Conservation (phyloP, 805 yeast species). For the Kodamaea sagamina region DNA sequence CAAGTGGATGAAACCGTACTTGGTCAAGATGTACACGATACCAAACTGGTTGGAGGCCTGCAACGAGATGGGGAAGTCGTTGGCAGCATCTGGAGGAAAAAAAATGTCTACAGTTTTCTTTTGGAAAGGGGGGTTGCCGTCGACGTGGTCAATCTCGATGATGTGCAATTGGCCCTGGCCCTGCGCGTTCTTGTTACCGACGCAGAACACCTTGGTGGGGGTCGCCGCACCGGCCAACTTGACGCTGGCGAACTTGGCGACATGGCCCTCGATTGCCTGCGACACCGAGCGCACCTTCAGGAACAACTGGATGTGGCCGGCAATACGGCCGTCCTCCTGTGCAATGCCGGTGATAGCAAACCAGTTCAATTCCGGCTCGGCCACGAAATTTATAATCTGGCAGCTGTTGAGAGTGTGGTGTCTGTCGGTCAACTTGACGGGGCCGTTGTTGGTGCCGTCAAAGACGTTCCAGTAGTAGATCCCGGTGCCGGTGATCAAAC, state of each 20-base stretch:
- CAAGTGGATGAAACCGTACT: conserved; percentile 93
- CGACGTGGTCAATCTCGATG: conserved; percentile 94
- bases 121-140: conserved; percentile 76
- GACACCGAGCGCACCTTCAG: conserved; percentile 88
- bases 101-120: conserved; percentile 91
- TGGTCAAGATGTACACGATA: conserved; percentile 84
- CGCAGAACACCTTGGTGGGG: conserved; percentile 86
- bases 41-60: conserved; percentile 87
- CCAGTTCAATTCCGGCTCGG: conserved; percentile 84
- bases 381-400: conserved; percentile 88
- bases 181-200: conserved; percentile 84
- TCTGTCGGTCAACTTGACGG: conserved; percentile 76
- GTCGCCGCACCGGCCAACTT: conserved; percentile 68
- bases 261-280: conserved; percentile 98
- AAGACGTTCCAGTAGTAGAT: conserved; percentile 82
- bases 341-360: conserved; percentile 93
- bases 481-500: conserved; percentile 77
- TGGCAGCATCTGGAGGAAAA: conserved; percentile 94
- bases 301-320: conserved; percentile 92
- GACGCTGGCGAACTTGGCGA: conserved; percentile 81
- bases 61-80: conserved; percentile 94
- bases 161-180: conserved; percentile 77
- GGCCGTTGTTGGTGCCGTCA: conserved; percentile 79
- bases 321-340: conserved; percentile 90
- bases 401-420: conserved; percentile 75